Evolutionary conservation across 805 yeast genomes (phyloP), one percentile per base, ranked within the genome.

Genomic region (Teunomyces barrocoloradensis): DNA sequence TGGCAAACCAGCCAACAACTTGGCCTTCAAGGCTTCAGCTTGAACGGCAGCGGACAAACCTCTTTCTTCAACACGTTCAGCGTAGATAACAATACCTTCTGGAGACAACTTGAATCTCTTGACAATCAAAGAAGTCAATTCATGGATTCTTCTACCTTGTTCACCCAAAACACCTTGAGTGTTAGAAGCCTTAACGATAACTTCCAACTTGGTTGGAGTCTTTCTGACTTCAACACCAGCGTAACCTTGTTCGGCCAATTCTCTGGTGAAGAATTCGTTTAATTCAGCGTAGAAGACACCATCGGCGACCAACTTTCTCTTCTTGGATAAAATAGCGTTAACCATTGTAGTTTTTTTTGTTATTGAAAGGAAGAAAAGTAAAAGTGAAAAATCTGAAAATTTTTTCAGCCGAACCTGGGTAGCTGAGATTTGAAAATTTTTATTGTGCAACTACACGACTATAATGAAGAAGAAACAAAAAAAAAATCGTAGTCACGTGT

Each of bases 211-310:
- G 82, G 92, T 79, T 77, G 97, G 94, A 74, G 97, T 89, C 72
- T 89, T 88, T 82, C 98, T 89, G 76, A 94, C 97, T 82, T 94
- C 99, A 71, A 94, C 96, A 82, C 99, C 99, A 69, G 99, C 94
- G 85, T 94, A 94, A 75, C 99, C 99, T 81, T 94, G 97, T 83
- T 94, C 99, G 68, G 99, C 96, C 73, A 94, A 87, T 80, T 94
- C 99, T 84, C 99, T 92, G 85, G 97, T 89, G 90, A 94, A 94
- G 94, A 94, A 94, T 83, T 94, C 99, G 85, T 94, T 94, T 73
- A 94, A 82, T 83, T 94, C 99, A 78, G 99, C 99, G 96, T 86
- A 94, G 85, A 94, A 89, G 71, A 94, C 99, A 89, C 99, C 99
- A 85, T 94, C 99, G 79, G 97, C 97, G 75, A 94, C 98, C 74